Conservation (phyloP, 2,329 filamentous ascomycete species). For the Talaromyces pinophilus region DNA sequence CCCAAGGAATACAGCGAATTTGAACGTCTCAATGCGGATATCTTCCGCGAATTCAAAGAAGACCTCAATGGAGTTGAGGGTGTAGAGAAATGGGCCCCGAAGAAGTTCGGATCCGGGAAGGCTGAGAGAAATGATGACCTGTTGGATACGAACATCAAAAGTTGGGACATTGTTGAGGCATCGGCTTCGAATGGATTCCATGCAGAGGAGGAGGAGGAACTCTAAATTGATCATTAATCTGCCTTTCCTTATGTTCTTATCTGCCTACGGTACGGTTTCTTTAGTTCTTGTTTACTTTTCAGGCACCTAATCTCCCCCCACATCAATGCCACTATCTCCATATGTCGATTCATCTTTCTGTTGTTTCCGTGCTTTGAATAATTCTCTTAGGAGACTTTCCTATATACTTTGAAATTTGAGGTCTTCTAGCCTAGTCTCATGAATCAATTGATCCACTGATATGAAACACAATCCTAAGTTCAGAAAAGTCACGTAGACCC, state of each 20-base stretch:
- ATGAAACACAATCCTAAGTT: neutral
- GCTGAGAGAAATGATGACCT: slow-evolving; percentile 45
- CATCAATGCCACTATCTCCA: neutral
- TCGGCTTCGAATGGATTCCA: slow-evolving; percentile 22
- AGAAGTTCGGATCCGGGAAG: slow-evolving; percentile 50
- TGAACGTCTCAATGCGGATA: slow-evolving; percentile 48
- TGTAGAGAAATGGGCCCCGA: slow-evolving; percentile 52
- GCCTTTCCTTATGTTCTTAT: neutral
- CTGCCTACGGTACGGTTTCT: neutral
- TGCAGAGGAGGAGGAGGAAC: slow-evolving; percentile 27
- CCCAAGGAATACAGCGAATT: slow-evolving; percentile 54
- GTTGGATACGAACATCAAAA: slow-evolving; percentile 27
- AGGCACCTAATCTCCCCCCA: neutral
- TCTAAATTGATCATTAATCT: slow-evolving; percentile 18
- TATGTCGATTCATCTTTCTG: neutral
- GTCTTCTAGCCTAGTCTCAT: neutral
- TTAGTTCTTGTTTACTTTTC: neutral
- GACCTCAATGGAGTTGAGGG: slow-evolving; percentile 47
- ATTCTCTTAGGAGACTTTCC: no score
- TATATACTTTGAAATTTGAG: neutral
- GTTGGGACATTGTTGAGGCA: slow-evolving; percentile 31
- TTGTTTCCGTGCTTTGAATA: neutral
- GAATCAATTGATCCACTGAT: neutral
- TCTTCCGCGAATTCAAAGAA: slow-evolving; percentile 45
- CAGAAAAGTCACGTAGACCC: neutral